These are phyloP conservation scores for Pseudodiploospora longispora DNA, from an alignment of 2,329 filamentous ascomycete species.

Conservation along the genomic window DNA sequence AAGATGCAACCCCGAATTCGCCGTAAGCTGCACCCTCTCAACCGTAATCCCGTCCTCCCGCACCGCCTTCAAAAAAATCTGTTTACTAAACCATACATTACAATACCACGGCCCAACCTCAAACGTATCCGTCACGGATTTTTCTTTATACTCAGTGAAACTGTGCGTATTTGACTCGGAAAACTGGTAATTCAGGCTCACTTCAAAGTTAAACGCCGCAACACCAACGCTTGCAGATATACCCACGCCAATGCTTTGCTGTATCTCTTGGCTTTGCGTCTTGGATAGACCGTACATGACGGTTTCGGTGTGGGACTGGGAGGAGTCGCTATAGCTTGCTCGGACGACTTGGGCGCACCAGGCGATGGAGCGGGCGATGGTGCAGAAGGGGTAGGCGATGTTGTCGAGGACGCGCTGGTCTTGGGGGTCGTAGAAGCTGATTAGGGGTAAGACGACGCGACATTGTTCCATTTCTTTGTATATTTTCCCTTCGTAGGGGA, in stretches of 20 bases:
- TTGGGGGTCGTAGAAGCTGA: neutral
- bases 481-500: neutral
- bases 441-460: neutral
- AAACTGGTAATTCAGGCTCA: constrained; percentile 7
- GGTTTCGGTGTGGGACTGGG: neutral
- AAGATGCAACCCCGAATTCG: too few relatives aligned
- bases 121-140: neutral
- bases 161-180: neutral
- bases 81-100: too few relatives aligned
- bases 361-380: neutral
- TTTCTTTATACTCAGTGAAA: constrained; percentile 2
- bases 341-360: constrained; percentile 1
- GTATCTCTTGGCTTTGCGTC: constrained; percentile 1
- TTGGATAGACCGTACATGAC: constrained; percentile 3
- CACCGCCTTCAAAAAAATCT: too few relatives aligned
- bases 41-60: too few relatives aligned
- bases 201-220: neutral
- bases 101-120: too few relatives aligned
- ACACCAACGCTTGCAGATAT: neutral
- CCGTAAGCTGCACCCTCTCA: too few relatives aligned
- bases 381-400: constrained; percentile 3
- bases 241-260: neutral
- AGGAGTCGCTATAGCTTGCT: neutral
- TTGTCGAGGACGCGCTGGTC: neutral
- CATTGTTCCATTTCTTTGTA: neutral